Base-by-base conservation (phyloP, 306 rosid genomes). In the Erythrophleum fordii region DNA sequence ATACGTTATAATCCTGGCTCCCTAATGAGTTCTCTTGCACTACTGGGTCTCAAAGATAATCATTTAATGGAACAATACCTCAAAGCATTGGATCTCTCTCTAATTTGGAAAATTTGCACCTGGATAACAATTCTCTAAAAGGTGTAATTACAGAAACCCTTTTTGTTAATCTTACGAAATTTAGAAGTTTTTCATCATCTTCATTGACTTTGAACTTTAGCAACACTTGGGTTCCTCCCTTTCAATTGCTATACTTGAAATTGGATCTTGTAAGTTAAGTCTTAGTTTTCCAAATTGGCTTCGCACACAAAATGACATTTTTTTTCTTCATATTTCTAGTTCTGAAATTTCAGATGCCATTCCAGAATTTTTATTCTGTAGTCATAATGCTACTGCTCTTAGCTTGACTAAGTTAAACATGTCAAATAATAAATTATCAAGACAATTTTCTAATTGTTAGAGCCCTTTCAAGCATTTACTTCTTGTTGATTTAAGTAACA, bases 191-290 rank as follows among this genome's bases (percentile, higher is more conserved):
- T 3, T 6, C 0, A 1, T 60, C 74, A 18, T 13, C 53, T 44
- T 3, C 29, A 1, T 41, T 81, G 11, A 42, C 46, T n/a, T 28
- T 81, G 4, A 44, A 74, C 10, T 9, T 74, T 5, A 5, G 41
- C 6, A n/a, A 14, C 11, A 31, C 51, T 18, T 81, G 80, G 80
- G 10, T 74, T 42, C 84, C 84, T 66, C 81, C 81, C 1, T 82
- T 82, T 34, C 81, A 82, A 4, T 12, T 82, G 23, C 14, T 34
- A 0, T 0, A 0, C 0, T 16, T 75, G 1, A 0, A 0, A 0
- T 17, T 81, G 28, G 0, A 48, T 0, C 12, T 20, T 37, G 13
- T 68, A 28, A 16, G 2, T 5, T 81, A 35, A 80, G 76, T 35
- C 80, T 61, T 8, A 5, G 0, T 0, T 81, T 81, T 18, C 85